A percentile compares a stretch with the other conserved stretches of the same genome.
Evolutionary conservation across 2,329 filamentous ascomycete genomes (phyloP).

Genomic region (Emmonsiellopsis sp.): DNA sequence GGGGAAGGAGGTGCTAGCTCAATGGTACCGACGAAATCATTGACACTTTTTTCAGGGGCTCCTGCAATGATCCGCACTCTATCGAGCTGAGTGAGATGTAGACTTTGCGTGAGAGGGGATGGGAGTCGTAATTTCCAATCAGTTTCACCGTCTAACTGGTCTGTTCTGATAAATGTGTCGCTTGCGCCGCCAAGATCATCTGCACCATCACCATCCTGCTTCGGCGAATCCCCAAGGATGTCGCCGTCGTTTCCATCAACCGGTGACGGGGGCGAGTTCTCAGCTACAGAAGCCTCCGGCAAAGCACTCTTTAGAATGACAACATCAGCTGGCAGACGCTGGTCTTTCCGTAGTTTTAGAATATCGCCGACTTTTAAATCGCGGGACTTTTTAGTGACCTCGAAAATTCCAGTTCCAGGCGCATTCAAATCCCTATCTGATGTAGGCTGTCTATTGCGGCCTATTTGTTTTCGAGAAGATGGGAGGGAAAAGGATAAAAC

Average conservation of each 20-base stretch:
- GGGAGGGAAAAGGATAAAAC: constrained; percentile 59
- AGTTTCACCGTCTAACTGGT: constrained; percentile 94
- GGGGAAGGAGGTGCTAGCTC: constrained; percentile 55
- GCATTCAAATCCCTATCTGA: constrained; percentile 19
- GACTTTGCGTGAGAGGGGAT: constrained; percentile 72
- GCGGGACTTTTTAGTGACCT: constrained; percentile 70
- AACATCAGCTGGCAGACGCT: constrained; percentile 88
- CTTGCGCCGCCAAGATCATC: constrained; percentile 41
- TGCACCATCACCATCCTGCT: constrained; percentile 19
- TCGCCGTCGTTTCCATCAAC: background rate
- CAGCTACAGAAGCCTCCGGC: background rate
- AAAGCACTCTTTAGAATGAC: constrained; percentile 69
- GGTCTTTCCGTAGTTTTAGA: constrained; percentile 83
- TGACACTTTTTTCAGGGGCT: constrained; percentile 86
- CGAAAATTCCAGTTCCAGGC: constrained; percentile 39
- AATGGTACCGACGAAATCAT: constrained; percentile 86
- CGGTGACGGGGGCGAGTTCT: background rate
- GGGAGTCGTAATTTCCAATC: constrained; percentile 95
- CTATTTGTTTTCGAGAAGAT: constrained; percentile 9
- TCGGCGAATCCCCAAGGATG: constrained; percentile 8
- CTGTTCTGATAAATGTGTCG: constrained; percentile 94
- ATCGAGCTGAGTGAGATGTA: constrained; percentile 61
- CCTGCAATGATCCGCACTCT: constrained; percentile 65
- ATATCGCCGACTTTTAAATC: constrained; percentile 92
- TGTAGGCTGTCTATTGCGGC: constrained; percentile 8